Evolutionary conservation across 2,329 filamentous ascomycete species (phyloP), one percentile per base, ranked within the genome.

Genomic region (Colletotrichum aenigma): DNA sequence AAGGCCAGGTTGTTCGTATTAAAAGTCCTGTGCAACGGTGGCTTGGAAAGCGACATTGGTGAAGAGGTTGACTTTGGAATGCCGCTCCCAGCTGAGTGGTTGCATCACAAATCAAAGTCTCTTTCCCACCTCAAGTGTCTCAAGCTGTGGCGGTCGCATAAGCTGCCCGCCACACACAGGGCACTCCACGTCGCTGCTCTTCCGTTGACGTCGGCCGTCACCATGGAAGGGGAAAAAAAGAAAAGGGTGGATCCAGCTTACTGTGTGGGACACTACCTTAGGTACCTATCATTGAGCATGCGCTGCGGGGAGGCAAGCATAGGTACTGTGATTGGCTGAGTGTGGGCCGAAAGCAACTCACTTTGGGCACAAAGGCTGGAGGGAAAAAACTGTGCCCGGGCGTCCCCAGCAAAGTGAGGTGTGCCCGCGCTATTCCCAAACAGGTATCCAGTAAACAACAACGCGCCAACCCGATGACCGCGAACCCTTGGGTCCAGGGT

Each of bases 401-500:
- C 43, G 43, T 30, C 34, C 71, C 77, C 30, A 32, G 36, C 43
- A 52, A 24, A 52, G 43, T 52, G 12, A 52, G 10, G 43, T 52
- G 43, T 30, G 16, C 60, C 66, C 58, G 65, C 67, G 77, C 84
- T 85, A 86, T 78, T 76, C 84, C 80, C 28, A 77, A 84, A 82
- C 43, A 74, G 80, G 82, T 79, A 77, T 79, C 76, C 83, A 86
- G 86, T 87, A 87, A 87, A 87, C 86, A 87, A 34, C 30, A 62
- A 62, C 28, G 78, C 75, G 78, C 77, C 73, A 55, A 74, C 60
- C 43, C n/a, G 65, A 67, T 76, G 61, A 60, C 55, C 74, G 74
- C 71, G 74, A 48, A 76, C 43, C 69, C 73, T 62, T 67, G 48
- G 69, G 69, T 71, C 62, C 73, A 55, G 71, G 38, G 56, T 66